phyloP scores from a whole-genome alignment of 345 rosid genomes.

The Excoecaria agallocha region DNA sequence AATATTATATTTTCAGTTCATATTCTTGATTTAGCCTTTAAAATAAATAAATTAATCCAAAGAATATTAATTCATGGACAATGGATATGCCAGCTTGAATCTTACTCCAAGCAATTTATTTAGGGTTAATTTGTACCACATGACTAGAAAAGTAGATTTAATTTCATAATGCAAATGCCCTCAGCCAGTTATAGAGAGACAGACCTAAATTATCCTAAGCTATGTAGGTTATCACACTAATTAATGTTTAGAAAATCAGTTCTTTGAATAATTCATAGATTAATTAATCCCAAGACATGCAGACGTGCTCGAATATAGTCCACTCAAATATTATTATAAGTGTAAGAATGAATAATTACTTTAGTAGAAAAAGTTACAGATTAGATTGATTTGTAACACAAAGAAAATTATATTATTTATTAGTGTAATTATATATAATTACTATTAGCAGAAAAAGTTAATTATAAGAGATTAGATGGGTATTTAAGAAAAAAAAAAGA shows the following conservation, averaged over 20 bases:
- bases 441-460: too few relatives aligned
- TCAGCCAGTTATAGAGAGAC: conserved; percentile 3
- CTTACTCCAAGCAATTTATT: not conserved
- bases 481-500: too few relatives aligned
- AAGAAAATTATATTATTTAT: not conserved
- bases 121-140: not conserved
- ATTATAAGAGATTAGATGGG: too few relatives aligned
- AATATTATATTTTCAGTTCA: too few relatives aligned
- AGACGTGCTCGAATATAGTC: conserved; percentile 14
- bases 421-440: too few relatives aligned
- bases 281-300: conserved; percentile 15
- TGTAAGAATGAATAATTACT: not conserved
- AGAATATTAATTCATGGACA: too few relatives aligned
- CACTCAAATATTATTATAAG: conserved; percentile 11
- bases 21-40: not conserved
- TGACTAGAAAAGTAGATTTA: not conserved
- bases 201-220: conserved; percentile 15
- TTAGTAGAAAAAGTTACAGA: not conserved
- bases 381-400: not conserved
- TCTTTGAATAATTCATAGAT: not conserved
- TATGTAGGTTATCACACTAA: conserved; percentile 5
- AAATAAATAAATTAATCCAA: too few relatives aligned
- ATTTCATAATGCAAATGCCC: conserved; percentile 3
- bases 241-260: not conserved
- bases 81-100: too few relatives aligned